Evolutionary conservation across 352 stramenopile species (phyloP), one percentile per base, ranked within the genome.

Genomic region (Pythium utonaiense): DNA sequence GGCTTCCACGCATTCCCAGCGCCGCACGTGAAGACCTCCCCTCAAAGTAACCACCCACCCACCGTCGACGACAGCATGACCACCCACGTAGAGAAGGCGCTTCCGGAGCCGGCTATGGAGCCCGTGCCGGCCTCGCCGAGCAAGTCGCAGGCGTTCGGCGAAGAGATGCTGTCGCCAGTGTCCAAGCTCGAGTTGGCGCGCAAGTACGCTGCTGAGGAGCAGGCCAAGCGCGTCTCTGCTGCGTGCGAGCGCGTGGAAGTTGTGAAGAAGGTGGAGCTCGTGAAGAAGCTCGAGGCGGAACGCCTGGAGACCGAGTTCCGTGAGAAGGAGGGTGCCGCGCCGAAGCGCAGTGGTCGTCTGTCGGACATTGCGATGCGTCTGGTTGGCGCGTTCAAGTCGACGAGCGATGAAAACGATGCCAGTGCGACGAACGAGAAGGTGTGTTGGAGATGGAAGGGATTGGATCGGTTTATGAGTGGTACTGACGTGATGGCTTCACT

Each of bases 141-240:
- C 65, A 57, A 53, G 22, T 27, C 66, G 57, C 38, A 54, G 33
- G 64, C 71, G 36, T 79, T 83, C 48, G 76, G 62, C 36, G 75
- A 83, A 10, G 70, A 78, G 25, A 68, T 76, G 62, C 73, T 84
- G 49, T 89, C 75, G 63, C 75, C 75, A 25, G 68, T 90, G 34
- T 90, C 83, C n/a, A 91, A 93, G 64, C 75, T 91, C 53, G 79
- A 91, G 52, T 70, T 74, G 13, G 79, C 79, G 55, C 81, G 78
- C 48, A 69, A 86, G 53, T 74, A 73, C 17, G 75, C 83, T 2
- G 72, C 75, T 8, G 53, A 76, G n/a, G 78, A 90, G 60, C 83
- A 91, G 73, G 71, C 86, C 65, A 75, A 80, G 48, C 83, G 83
- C 66, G 75, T 93, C 28, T 77, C 88, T 17, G 64, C 58, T 1